These are phyloP conservation scores for Rhododendron mucronatum DNA, from an alignment of 148 eudicot genomes.

Conservation along the genomic window DNA sequence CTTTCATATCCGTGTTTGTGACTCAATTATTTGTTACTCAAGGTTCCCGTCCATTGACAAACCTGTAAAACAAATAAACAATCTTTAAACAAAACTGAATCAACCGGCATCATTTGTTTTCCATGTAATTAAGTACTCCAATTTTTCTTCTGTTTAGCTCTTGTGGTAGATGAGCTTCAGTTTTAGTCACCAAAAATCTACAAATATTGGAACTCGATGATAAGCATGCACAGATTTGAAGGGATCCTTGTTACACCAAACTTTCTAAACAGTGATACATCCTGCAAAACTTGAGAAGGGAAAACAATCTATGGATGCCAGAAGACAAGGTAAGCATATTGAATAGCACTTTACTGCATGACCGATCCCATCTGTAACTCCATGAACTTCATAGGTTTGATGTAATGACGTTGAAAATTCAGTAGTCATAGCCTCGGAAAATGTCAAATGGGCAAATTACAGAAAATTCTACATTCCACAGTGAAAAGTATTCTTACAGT, in stretches of 20 bases:
- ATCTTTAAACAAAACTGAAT: neutral
- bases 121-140: neutral
- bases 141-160: neutral
- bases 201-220: neutral
- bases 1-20: slow-evolving; percentile 46
- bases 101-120: neutral
- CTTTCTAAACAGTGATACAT: neutral
- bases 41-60: slow-evolving; percentile 29
- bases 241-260: neutral
- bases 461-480: neutral
- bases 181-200: neutral
- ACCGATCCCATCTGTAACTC: neutral
- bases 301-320: neutral
- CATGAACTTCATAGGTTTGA: neutral
- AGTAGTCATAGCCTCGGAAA: neutral
- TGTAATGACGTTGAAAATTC: slow-evolving; percentile 8
- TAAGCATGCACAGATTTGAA: neutral
- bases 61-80: slow-evolving; percentile 13
- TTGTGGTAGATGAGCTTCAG: neutral
- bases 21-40: slow-evolving; percentile 8
- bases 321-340: neutral
- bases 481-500: neutral
- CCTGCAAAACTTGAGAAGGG: neutral
- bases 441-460: neutral
- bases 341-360: neutral